Conservation (phyloP, 139 green algal genomes). For the Spirogloea muscicola region DNA sequence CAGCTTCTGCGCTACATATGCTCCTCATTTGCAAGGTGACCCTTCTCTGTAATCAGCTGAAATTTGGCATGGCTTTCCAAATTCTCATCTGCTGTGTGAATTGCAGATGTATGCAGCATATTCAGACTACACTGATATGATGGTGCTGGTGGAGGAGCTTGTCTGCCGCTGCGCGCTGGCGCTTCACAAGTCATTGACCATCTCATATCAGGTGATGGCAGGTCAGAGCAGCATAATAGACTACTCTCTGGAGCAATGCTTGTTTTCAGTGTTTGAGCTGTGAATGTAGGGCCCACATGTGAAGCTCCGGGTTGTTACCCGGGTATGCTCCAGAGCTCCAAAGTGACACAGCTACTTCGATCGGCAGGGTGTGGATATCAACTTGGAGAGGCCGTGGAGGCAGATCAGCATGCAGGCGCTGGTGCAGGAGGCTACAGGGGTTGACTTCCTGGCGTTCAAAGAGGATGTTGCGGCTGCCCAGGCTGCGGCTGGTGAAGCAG, state of each 20-base stretch:
- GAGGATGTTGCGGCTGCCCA: conserved; percentile 50
- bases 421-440: conserved; percentile 70
- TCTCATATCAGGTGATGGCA: conserved; percentile 48
- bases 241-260: too few relatives aligned
- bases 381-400: conserved; percentile 80
- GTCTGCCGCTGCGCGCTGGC: conserved; percentile 60
- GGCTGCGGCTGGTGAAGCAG: conserved; percentile 44
- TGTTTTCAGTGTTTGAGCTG: too few relatives aligned
- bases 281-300: too few relatives aligned
- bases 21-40: too few relatives aligned
- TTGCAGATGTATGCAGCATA: conserved; percentile 72
- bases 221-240: too few relatives aligned
- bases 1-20: too few relatives aligned
- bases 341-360: too few relatives aligned
- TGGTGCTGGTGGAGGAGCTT: conserved; percentile 88
- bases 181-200: conserved; percentile 21
- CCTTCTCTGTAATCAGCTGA: too few relatives aligned
- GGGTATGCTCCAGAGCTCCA: too few relatives aligned
- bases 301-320: too few relatives aligned
- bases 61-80: too few relatives aligned
- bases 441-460: conserved; percentile 40
- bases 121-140: conserved; percentile 95
- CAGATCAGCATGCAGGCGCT: conserved; percentile 85
- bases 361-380: conserved; percentile 67
- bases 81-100: too few relatives aligned